Conservation (phyloP, 108 stramenopile genomes). For the Stephanodiscus minutulus region DNA sequence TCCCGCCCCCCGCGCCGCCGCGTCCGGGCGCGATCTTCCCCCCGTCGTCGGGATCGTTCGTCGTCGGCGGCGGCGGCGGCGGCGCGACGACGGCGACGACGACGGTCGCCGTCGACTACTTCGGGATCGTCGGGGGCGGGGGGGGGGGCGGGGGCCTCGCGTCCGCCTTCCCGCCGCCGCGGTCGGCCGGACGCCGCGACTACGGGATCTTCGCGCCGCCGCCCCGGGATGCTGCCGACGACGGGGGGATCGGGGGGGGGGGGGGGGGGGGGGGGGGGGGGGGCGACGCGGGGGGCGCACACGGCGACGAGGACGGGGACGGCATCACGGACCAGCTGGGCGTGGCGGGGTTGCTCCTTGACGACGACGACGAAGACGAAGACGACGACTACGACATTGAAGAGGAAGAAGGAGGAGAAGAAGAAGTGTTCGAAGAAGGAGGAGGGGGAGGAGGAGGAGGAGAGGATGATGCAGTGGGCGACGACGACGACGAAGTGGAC, state of each 20-base stretch:
- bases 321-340: background rate
- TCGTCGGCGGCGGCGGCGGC: background rate
- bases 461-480: constrained; percentile 5
- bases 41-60: background rate
- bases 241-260: background rate
- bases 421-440: background rate
- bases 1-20: background rate
- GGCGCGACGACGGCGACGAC: background rate
- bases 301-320: background rate
- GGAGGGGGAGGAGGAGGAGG: background rate
- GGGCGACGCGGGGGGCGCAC: background rate
- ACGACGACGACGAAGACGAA: constrained; percentile 9
- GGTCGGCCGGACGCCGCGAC: background rate
- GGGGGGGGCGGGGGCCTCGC: no score
- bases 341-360: constrained; percentile 12
- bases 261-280: background rate
- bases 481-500: constrained; percentile 23
- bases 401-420: background rate
- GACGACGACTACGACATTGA: background rate
- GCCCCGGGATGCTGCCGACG: background rate
- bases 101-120: background rate
- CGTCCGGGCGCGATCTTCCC: background rate
- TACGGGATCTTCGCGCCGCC: background rate
- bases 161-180: background rate
- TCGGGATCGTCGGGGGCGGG: background rate